These are phyloP conservation scores for Heimioporus punctisporus DNA, from an alignment of 1,284 basidiomycete genomes.

Conservation along the genomic window DNA sequence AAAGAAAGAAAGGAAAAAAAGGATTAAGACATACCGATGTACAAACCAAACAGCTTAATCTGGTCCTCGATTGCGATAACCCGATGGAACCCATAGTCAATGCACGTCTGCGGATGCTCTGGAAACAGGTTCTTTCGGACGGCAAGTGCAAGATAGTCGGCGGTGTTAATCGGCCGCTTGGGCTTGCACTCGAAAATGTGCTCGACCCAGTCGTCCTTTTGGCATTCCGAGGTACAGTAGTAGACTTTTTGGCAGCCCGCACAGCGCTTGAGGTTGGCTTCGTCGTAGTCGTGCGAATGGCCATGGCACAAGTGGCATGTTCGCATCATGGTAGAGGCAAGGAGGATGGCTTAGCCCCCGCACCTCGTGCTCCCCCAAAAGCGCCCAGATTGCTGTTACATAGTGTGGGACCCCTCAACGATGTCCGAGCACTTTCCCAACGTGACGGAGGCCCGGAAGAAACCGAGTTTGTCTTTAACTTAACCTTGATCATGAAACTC, in stretches of 20 bases:
- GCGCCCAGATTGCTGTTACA: no score
- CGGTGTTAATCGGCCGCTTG: neutral
- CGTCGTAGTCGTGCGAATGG: neutral
- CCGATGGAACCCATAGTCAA: constrained; percentile 4
- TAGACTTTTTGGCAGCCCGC: constrained; percentile 8
- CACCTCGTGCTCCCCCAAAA: no score
- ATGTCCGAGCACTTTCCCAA: no score
- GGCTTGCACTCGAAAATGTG: constrained; percentile 6
- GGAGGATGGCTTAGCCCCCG: no score
- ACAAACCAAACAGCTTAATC: neutral
- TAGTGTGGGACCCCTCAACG: no score
- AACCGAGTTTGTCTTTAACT: no score
- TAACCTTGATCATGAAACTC: no score
- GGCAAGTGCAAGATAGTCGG: neutral
- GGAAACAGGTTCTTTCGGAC: neutral
- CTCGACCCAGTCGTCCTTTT: constrained; percentile 3
- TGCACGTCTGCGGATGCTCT: constrained; percentile 1
- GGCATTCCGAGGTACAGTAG: constrained; percentile 5
- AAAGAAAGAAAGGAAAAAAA: no score
- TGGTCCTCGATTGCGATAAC: neutral
- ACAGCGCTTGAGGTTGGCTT: constrained; percentile 4
- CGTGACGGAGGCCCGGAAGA: no score
- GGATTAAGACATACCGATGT: neutral
- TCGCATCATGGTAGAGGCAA: neutral
- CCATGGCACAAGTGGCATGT: neutral